Base-by-base conservation (phyloP, 1,284 basidiomycete species). In the Gymnopus androsaceus region DNA sequence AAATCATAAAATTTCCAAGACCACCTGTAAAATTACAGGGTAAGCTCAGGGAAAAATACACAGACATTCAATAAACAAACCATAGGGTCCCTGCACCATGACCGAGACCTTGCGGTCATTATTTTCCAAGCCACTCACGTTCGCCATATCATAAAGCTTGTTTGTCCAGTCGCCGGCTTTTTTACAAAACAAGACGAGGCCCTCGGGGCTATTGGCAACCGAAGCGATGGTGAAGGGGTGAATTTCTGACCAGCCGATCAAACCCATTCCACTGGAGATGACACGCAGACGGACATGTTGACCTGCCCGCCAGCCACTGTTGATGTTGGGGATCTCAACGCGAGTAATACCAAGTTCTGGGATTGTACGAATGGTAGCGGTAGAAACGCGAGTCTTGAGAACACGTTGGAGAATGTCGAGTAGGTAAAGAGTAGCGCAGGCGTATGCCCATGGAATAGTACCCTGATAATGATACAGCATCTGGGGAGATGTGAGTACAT, bases 161-260 rank as follows among this genome's bases (percentile, higher is more conserved):
- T 66, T 72, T 21, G 87, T 88, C 88, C 89, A 91, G 19, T 71
- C 70, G 4, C 88, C 89, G 0, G 77, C 67, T 62, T 82, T 83
- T 74, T 88, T 87, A 64, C 78, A 79, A 64, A 88, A 66, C 46
- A 88, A 70, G 15, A 85, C 80, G 44, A 87, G 69, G 2, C 84
- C 86, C 44, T 82, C 82, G 11, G 11, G 21, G 25, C 51, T 28
- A 21, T 71, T 62, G 2, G 70, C 72, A 38, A 69, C 70, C 59
- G 76, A 84, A 55, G 87, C 75, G 69, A 94, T 90, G 1, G 91
- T 92, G 68, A 92, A 91, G 0, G 91, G 90, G 63, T 93, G 92
- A 0, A 78, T 71, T 61, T 87, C n/a, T 81, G 9, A 79, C 75
- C 75, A 86, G 83, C 83, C 81, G 28, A 77, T 74, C 64, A 75